Evolutionary conservation across 2,329 filamentous ascomycete genomes (phyloP), one percentile per base, ranked within the genome.

Genomic region (Colletotrichum plurivorum): DNA sequence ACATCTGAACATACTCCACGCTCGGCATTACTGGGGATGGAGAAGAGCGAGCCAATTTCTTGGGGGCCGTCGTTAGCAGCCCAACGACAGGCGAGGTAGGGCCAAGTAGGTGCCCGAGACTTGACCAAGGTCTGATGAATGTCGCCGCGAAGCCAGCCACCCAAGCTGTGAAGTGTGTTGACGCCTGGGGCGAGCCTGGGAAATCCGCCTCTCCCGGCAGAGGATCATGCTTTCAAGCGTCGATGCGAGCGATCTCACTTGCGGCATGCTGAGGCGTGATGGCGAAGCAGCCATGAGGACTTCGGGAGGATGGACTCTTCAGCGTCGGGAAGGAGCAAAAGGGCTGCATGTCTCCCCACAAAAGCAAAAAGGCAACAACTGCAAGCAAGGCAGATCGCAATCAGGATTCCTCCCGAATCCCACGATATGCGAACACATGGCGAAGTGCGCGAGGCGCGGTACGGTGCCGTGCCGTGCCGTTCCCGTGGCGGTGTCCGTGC

Each of bases 331-430:
- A 60, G 27, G 57, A 43, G 48, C 57, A 46, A 52, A 46, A 60
- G 57, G 57, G 57, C 57, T 52, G 46, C 48, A 52, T 20, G 31
- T 36, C 31, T 22, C 46, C 57, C 31, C 57, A 18, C 22, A 43
- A 60, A 51, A 39, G 27, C 43, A 49, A 15, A 59, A 51, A 49
- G 48, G 46, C 57, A 52, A 41, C 45, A 48, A 20, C 45, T n/a
- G 45, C 45, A 48, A 25, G 59, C 49, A 62, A 53, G 46, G 48
- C 39, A 18, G 59, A 62, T 62, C 49, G 49, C 36, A 18, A 27
- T 46, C 22, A 62, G 49, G 59, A 62, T 62, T 62, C 59, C 25
- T 31, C 20, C 49, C 49, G 59, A 54, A 62, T 62, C 49, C 49
- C 41, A 54, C 59, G 49, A 62, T 20, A 49, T 41, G 59, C 55